phyloP scores from a whole-genome alignment of 208 protist species.

The Leishmania arabica region DNA sequence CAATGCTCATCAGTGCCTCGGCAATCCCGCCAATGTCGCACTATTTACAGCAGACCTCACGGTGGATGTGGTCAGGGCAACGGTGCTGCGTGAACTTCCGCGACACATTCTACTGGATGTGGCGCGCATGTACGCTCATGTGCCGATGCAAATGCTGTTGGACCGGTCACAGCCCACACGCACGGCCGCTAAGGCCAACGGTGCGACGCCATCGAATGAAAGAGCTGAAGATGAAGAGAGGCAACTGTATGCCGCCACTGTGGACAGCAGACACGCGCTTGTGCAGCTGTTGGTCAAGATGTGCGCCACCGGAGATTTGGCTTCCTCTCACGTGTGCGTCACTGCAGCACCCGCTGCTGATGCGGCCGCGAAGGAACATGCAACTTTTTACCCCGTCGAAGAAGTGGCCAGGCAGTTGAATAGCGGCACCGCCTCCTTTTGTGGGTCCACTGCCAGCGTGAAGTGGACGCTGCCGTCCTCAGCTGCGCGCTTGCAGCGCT shows the following conservation, averaged over 20 bases:
- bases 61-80: conserved; percentile 11
- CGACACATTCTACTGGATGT: conserved; percentile 45
- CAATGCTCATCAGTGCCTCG: conserved; percentile 8
- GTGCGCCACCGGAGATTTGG: conserved; percentile 30
- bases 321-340: conserved; percentile 12
- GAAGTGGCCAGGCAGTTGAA: not conserved
- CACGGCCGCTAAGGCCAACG: not conserved
- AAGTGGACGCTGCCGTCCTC: conserved; percentile 13
- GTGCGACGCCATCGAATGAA: not conserved
- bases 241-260: not conserved
- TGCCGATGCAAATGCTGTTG: conserved; percentile 32
- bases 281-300: conserved; percentile 40
- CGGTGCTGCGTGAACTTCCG: conserved; percentile 17
- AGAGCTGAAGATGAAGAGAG: not conserved
- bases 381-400: not conserved
- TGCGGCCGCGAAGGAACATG: not conserved
- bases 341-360: not conserved
- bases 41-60: conserved; percentile 19
- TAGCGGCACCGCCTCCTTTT: not conserved
- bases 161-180: conserved; percentile 1
- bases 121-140: conserved; percentile 36
- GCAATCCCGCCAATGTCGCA: conserved; percentile 3
- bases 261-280: conserved; percentile 1
- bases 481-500: conserved; percentile 1
- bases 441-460: conserved; percentile 5